A percentile compares a stretch with the other conserved stretches of the same genome.
These are phyloP conservation scores for Boeremia lycopersici DNA, from an alignment of 2,329 filamentous ascomycete genomes.

Conservation along the genomic window DNA sequence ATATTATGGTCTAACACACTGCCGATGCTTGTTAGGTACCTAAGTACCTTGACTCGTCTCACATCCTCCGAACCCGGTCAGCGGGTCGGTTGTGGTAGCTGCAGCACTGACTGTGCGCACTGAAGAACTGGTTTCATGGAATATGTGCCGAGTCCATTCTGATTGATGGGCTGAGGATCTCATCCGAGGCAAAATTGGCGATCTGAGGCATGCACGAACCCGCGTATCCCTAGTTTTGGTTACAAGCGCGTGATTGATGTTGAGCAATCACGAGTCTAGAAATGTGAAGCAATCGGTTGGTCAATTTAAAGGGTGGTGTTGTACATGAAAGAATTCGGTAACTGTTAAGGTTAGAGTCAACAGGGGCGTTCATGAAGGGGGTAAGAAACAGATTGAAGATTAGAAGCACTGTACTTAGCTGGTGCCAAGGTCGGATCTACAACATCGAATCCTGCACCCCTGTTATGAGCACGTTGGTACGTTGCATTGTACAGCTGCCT, in stretches of 20 bases:
- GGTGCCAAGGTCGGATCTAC: neutral
- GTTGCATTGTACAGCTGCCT: neutral
- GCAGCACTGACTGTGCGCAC: constrained; percentile 4
- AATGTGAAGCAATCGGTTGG: neutral
- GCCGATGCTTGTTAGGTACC: constrained; percentile 15
- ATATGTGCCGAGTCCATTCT: neutral
- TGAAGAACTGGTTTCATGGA: neutral
- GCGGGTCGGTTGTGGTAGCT: constrained; percentile 12
- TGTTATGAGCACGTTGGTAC: neutral
- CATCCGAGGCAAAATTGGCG: constrained; percentile 1
- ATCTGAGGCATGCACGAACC: constrained; percentile 14
- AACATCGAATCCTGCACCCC: neutral
- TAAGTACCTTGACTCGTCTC: constrained; percentile 25
- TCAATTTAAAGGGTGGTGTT: neutral
- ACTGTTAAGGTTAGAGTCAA: neutral
- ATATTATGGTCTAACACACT: constrained; percentile 4
- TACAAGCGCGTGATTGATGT: constrained; percentile 21
- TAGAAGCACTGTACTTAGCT: constrained; percentile 10
- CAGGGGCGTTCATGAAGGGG: constrained; percentile 7
- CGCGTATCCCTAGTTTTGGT: constrained; percentile 18
- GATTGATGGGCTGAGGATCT: constrained; percentile 8
- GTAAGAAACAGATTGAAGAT: neutral
- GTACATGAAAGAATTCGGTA: neutral
- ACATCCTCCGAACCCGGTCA: constrained; percentile 25
- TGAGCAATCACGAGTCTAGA: neutral